Evolutionary conservation across 2,329 filamentous ascomycete genomes (phyloP), one percentile per base, ranked within the genome.

Genomic region (Fusarium pilosicola): DNA sequence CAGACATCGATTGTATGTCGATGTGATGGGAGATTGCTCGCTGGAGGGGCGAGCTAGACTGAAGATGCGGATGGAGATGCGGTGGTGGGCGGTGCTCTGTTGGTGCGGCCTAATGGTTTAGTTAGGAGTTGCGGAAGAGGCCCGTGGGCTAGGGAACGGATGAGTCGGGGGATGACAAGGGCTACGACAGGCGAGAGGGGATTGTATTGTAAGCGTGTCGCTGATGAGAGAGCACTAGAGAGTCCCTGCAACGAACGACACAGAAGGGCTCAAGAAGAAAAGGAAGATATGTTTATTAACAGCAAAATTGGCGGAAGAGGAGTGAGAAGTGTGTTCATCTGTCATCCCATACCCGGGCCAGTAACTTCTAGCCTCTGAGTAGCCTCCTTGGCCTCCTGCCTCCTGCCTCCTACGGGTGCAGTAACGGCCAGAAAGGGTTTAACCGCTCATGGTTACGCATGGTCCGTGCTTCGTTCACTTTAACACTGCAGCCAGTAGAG

Each of bases 1-100:
- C 75, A 73, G 75, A 73, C 76, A 78, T 80, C 71, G 76, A 77
- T 70, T 68, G 74, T 73, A 71, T 62, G 76, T 74, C 69, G 68
- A 76, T 73, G 68, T 65, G 71, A 68, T 64, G 62, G 65, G 67
- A 73, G 68, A 73, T 74, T 75, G 65, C 62, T 75, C 58, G 61
- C 70, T 77, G 71, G 77, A 77, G 77, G 77, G 77, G 70, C 74
- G 69, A 76, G 68, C 68, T 66, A 38, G 38, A 45, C 42, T 59
- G 69, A 62, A 74, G 73, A 67, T 75, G 70, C 72, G 76, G 76
- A 65, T 74, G 70, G 30, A 45, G 30, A 48, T 58, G 44, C 64
- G 64, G 62, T 61, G 49, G 74, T 70, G 68, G 62, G 68, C 63
- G 68, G 63, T 75, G 49, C 67, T 70, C 42, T 76, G 59, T 55